Evolutionary conservation across 257 asterid species (phyloP).

Genomic region (Voacanga thouarsii): DNA sequence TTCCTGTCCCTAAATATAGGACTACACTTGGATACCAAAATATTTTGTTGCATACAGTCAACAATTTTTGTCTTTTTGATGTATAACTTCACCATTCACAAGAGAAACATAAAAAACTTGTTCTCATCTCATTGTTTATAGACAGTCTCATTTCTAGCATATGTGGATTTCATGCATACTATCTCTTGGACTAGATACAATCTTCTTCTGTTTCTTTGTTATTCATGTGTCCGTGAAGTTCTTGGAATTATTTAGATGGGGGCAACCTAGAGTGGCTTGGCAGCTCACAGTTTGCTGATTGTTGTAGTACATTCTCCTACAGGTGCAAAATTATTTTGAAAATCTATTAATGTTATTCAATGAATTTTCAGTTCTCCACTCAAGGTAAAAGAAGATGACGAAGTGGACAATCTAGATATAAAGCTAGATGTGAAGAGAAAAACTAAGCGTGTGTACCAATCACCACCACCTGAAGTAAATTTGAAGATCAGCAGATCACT

Average conservation of each 20-base stretch:
- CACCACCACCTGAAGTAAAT: slow-evolving; percentile 80
- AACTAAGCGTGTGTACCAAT: slow-evolving; percentile 60
- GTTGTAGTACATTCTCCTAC: not conserved
- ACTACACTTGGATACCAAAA: not conserved
- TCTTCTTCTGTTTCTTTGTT: not conserved
- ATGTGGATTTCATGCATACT: not conserved
- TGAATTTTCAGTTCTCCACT: slow-evolving; percentile 68
- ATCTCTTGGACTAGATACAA: not conserved
- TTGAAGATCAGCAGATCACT: slow-evolving; percentile 93
- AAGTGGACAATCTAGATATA: slow-evolving; percentile 85
- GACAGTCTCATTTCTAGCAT: not conserved
- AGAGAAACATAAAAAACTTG: not conserved
- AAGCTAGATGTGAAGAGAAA: slow-evolving; percentile 59
- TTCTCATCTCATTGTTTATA: not conserved
- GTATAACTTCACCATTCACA: not conserved
- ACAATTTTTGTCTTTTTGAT: not conserved
- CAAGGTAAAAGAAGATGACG: slow-evolving; percentile 89
- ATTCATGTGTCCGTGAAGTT: not conserved
- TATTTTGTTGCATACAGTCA: not conserved
- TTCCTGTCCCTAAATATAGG: not conserved
- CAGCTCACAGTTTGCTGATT: not conserved
- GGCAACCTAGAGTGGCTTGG: not conserved
- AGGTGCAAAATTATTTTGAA: not conserved
- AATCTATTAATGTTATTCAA: not conserved
- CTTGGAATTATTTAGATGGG: not conserved